Percentiles rank a stretch among this genome's conserved stretches.
These are phyloP conservation scores for Globisporangium solare DNA, from an alignment of 352 stramenopile species.

Conservation along the genomic window DNA sequence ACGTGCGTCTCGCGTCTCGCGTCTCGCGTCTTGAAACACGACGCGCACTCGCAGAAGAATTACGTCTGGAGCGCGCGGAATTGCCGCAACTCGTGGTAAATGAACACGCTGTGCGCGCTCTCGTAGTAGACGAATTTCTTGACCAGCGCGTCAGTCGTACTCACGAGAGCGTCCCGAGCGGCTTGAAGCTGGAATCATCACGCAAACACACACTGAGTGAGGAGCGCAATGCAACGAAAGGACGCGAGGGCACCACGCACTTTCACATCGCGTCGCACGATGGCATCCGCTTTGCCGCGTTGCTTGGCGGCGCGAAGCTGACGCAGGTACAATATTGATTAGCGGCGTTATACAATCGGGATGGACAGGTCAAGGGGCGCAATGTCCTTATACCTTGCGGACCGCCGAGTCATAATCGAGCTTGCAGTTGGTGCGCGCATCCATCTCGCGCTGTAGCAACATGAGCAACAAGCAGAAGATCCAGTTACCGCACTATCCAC, in stretches of 20 bases:
- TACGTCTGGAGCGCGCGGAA: constrained; percentile 23
- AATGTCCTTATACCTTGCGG: constrained; percentile 25
- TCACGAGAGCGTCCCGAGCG: constrained; percentile 9
- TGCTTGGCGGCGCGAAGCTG: constrained; percentile 23
- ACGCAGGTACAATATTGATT: not conserved
- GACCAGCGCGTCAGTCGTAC: constrained; percentile 15
- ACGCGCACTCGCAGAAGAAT: constrained; percentile 22
- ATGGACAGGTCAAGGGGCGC: not conserved
- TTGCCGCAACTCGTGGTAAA: constrained; percentile 23
- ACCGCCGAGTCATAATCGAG: constrained; percentile 29
- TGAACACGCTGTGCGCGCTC: constrained; percentile 14
- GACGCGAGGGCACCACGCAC: constrained; percentile 1
- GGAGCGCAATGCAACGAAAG: not conserved
- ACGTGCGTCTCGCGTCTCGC: no score
- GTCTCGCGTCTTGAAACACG: constrained; percentile 18
- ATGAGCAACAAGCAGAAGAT: not conserved
- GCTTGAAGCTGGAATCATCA: constrained; percentile 15
- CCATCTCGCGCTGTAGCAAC: constrained; percentile 20
- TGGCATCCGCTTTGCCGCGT: constrained; percentile 16
- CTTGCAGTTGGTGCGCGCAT: constrained; percentile 24
- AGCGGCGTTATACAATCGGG: not conserved
- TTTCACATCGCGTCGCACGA: constrained; percentile 30
- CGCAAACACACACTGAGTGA: not conserved
- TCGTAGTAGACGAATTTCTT: constrained; percentile 28
- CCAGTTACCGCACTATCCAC: no score